phyloP scores from a whole-genome alignment of 352 stramenopile genomes.

The Blastocystis sp. region DNA sequence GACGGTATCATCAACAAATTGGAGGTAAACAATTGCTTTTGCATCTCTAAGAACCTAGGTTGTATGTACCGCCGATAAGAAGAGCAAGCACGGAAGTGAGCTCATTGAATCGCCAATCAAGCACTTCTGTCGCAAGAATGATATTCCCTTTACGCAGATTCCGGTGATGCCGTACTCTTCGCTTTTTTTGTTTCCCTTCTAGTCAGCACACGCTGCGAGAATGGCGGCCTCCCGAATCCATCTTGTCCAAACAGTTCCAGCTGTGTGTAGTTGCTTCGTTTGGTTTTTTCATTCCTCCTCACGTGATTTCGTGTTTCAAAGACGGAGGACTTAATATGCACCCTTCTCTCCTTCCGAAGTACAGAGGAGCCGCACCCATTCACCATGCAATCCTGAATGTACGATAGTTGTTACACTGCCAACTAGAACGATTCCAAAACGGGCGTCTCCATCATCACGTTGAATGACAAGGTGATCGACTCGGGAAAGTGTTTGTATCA shows the following conservation, averaged over 20 bases:
- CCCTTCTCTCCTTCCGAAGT: slow-evolving; percentile 54
- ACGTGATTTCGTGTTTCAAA: slow-evolving; percentile 48
- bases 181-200: not conserved
- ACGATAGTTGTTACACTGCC: not conserved
- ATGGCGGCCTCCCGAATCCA: slow-evolving; percentile 7
- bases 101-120: slow-evolving; percentile 4
- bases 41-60: not conserved
- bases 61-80: slow-evolving; percentile 46
- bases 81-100: slow-evolving; percentile 16
- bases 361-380: slow-evolving; percentile 42
- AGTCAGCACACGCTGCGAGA: slow-evolving; percentile 44
- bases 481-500: slow-evolving; percentile 43
- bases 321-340: slow-evolving; percentile 56
- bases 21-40: not conserved
- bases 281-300: slow-evolving; percentile 52
- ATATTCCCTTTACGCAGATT: slow-evolving; percentile 30
- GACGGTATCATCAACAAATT: slow-evolving; percentile 43
- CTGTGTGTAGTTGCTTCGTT: slow-evolving; percentile 48
- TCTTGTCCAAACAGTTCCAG: slow-evolving; percentile 19
- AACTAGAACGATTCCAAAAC: slow-evolving; percentile 39
- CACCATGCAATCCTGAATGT: slow-evolving; percentile 52
- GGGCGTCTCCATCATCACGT: slow-evolving; percentile 45
- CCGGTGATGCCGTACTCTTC: not conserved
- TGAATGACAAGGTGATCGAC: slow-evolving; percentile 50
- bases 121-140: slow-evolving; percentile 39